phyloP scores from a whole-genome alignment of 2,329 filamentous ascomycete species.

The Metarhizium guizhouense region DNA sequence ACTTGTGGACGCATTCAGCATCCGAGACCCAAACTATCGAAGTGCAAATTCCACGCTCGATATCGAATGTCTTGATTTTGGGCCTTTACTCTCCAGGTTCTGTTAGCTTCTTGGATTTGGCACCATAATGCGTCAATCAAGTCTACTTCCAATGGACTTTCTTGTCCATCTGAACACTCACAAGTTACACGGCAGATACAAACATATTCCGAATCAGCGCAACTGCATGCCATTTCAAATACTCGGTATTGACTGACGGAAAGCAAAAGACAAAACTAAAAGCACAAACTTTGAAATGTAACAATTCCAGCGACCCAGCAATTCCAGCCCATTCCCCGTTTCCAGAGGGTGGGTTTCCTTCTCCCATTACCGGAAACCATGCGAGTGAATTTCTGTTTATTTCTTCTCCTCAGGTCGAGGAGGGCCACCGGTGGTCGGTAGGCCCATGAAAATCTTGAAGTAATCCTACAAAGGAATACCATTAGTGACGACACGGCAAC shows the following conservation, averaged over 20 bases:
- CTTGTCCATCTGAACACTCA: no score
- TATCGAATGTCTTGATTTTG: neutral
- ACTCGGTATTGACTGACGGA: neutral
- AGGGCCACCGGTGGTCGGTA: conserved; percentile 72
- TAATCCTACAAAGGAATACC: conserved; percentile 46
- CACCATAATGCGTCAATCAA: no score
- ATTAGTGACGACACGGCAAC: conserved; percentile 10
- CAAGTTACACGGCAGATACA: neutral
- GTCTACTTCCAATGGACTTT: no score
- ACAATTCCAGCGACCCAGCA: neutral
- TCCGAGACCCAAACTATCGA: no score
- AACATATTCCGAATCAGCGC: neutral
- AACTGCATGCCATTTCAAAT: neutral
- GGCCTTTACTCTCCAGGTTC: neutral
- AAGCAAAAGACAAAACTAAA: neutral
- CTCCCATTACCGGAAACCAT: neutral
- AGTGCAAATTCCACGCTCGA: no score
- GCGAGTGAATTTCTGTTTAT: conserved; percentile 6
- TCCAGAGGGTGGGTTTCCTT: neutral
- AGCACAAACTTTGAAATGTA: neutral
- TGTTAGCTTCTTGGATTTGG: neutral
- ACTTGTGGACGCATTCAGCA: no score
- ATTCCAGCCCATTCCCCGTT: neutral
- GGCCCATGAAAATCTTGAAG: conserved; percentile 83
- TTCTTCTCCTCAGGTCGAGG: conserved; percentile 45